Conservation (phyloP, 495 filamentous ascomycete species). For the Pyrenula aspistea region DNA sequence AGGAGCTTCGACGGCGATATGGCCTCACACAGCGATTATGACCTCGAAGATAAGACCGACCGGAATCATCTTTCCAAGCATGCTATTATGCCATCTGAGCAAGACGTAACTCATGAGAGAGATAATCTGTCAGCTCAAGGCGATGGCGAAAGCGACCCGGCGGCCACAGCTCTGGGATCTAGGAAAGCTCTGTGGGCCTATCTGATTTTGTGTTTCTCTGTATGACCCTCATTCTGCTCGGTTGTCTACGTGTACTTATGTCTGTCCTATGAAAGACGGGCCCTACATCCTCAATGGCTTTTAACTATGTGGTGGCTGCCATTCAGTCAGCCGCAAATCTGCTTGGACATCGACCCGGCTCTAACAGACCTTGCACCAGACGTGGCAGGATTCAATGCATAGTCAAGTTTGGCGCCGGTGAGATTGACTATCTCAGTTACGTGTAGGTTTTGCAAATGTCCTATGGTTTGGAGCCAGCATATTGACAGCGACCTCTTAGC, state of each 20-base stretch:
- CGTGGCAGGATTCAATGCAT: conserved; percentile 10
- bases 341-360: conserved; percentile 10
- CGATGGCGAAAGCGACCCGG: background rate
- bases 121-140: background rate
- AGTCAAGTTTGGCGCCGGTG: conserved; percentile 9
- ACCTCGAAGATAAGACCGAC: background rate
- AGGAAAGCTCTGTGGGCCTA: conserved; percentile 11
- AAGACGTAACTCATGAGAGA: background rate
- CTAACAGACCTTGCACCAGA: conserved; percentile 8
- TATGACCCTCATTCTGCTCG: conserved; percentile 2
- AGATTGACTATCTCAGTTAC: conserved; percentile 13
- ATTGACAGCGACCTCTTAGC: conserved; percentile 1
- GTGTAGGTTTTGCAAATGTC: conserved; percentile 1
- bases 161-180: conserved; percentile 2
- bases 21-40: background rate
- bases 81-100: background rate
- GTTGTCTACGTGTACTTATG: background rate
- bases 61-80: background rate
- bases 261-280: conserved; percentile 7
- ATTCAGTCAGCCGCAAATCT: conserved; percentile 13
- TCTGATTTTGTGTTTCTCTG: conserved; percentile 12
- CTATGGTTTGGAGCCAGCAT: background rate
- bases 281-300: conserved; percentile 9
- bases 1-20: background rate
- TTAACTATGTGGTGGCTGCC: conserved; percentile 11